Base-by-base conservation (phyloP, 2,329 filamentous ascomycete genomes). In the Sporothrix phasma region DNA sequence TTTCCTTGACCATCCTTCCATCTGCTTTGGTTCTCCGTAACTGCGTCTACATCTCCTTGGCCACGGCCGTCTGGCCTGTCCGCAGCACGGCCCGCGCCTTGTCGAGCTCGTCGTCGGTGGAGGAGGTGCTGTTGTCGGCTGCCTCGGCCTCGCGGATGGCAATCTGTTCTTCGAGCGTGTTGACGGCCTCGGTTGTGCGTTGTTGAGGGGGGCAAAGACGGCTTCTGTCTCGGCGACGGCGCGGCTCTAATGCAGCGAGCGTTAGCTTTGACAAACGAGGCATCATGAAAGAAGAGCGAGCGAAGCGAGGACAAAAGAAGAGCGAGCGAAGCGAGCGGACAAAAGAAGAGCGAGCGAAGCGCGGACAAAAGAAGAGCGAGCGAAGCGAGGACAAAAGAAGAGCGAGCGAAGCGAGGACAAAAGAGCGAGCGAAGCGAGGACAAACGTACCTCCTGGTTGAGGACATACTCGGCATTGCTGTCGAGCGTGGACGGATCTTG, bases 151-250 rank as follows among this genome's bases (percentile, higher is more conserved):
- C 84, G 31, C 76, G 76, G n/a, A 83, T 78, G 69, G 92, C 89
- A 70, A 97, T 79, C 74, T 90, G 81, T 69, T 88, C 83, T 76
- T 95, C 86, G 58, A 97, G 79, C 72, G 87, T 90, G 64, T 82
- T 79, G 46, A 92, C 78, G 1, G 91, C 88, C 64, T 88, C 84
- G 53, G 76, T 76, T 69, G 97, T 91, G 71, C 90, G 88, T 71
- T 84, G 74, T 70, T 83, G 68, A 97, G 77, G 1, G 84, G 84
- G 2, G 81, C 87, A 70, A 97, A 88, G 31, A 97, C 85, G 64
- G 86, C 88, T 73, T 88, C 88, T 8, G 94, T 97, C 77, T 99
- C 90, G 68, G 92, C 86, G n/a, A 92, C 79, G 24, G 89, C 92
- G 78, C 84, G 83, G 77, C 84, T 83, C 92, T 96, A 13, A 13